Evolutionary conservation across 805 yeast genomes (phyloP).

Genomic region (Hanseniaspora singularis): DNA sequence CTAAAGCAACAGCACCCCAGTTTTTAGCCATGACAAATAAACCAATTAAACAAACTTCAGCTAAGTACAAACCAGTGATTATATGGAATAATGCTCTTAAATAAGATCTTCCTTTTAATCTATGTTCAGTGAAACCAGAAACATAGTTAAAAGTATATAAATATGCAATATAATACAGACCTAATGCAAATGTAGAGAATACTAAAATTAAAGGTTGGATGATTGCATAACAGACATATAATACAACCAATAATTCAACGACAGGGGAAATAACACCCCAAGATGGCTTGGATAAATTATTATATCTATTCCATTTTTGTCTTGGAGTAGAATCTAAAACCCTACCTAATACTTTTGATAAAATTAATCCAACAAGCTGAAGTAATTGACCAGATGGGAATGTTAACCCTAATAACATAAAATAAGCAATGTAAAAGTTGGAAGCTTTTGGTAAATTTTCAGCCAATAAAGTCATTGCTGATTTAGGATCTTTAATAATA

Average conservation of each 20-base stretch:
- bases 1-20: constrained; percentile 68
- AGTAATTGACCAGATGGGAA: constrained; percentile 64
- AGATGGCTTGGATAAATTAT: constrained; percentile 49
- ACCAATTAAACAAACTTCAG: constrained; percentile 57
- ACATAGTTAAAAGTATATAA: constrained; percentile 56
- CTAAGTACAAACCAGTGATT: constrained; percentile 59
- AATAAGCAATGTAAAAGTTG: constrained; percentile 76
- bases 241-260: constrained; percentile 61
- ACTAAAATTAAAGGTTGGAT: constrained; percentile 64
- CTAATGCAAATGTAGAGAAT: constrained; percentile 49
- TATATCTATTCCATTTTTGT: constrained; percentile 72
- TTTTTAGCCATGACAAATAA: constrained; percentile 64
- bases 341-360: constrained; percentile 58
- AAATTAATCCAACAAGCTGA: constrained; percentile 60
- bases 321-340: constrained; percentile 81
- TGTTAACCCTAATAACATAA: constrained; percentile 69
- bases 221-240: constrained; percentile 62
- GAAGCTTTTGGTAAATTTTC: constrained; percentile 76
- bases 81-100: constrained; percentile 61
- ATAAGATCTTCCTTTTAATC: constrained; percentile 56
- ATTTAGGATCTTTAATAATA: constrained; percentile 50
- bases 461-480: constrained; percentile 67
- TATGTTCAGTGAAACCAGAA: constrained; percentile 44
- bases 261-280: constrained; percentile 80
- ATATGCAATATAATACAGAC: constrained; percentile 48